phyloP scores from a whole-genome alignment of 495 filamentous ascomycete species.

The Delitschia confertaspora region DNA sequence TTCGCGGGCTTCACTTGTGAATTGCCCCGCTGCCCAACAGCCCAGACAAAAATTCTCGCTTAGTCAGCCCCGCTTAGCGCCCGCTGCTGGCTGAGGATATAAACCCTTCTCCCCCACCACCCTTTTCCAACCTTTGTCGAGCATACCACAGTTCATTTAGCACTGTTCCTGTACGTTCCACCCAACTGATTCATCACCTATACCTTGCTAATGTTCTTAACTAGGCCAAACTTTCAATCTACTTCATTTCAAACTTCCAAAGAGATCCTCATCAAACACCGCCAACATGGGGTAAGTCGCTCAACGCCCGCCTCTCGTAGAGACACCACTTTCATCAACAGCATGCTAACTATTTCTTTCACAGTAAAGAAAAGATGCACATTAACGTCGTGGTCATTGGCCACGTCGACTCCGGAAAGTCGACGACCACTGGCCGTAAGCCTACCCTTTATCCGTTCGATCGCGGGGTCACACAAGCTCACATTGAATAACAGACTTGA shows the following conservation, averaged over 20 bases:
- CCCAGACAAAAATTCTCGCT: no score
- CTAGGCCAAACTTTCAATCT: constrained; percentile 5
- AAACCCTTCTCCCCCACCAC: no score
- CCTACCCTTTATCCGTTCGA: constrained; percentile 26
- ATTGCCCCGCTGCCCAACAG: no score
- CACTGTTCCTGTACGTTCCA: neutral
- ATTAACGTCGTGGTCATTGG: constrained; percentile 99
- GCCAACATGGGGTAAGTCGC: constrained; percentile 32
- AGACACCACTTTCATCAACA: neutral
- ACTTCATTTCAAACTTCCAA: constrained; percentile 20
- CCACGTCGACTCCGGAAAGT: constrained; percentile 99
- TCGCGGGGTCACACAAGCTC: constrained; percentile 23
- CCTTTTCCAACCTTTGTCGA: no score
- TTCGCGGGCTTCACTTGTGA: no score
- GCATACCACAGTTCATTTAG: no score
- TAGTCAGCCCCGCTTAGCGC: no score
- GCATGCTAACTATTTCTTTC: constrained; percentile 14
- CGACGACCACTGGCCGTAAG: constrained; percentile 77
- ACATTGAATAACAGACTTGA: constrained; percentile 58
- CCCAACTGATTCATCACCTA: neutral
- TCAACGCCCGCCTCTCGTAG: neutral
- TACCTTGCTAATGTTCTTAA: neutral
- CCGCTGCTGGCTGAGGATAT: no score
- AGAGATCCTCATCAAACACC: constrained; percentile 13
- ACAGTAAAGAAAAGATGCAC: constrained; percentile 82